Conservation (phyloP, 2,329 filamentous ascomycete species). For the Colletotrichum lupini region DNA sequence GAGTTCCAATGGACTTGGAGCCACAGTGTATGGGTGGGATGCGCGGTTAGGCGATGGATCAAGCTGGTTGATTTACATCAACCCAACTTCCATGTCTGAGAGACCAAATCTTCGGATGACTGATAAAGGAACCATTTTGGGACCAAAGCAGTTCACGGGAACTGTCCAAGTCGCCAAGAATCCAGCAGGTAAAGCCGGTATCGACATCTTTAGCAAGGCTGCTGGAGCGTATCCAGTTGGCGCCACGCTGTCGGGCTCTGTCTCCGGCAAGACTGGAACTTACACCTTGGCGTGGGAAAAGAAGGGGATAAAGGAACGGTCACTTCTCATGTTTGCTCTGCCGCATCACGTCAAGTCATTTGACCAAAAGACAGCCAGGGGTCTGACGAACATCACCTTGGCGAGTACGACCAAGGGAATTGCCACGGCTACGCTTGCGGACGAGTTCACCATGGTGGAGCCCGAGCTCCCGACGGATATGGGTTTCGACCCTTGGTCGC, state of each 20-base stretch:
- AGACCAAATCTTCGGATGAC: constrained; percentile 44
- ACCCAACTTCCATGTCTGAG: constrained; percentile 63
- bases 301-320: constrained; percentile 63
- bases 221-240: constrained; percentile 75
- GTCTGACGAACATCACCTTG: constrained; percentile 64
- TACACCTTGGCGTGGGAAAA: constrained; percentile 77
- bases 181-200: constrained; percentile 59
- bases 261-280: constrained; percentile 64
- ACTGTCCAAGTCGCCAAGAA: constrained; percentile 84
- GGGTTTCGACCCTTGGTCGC: constrained; percentile 60
- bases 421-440: constrained; percentile 74
- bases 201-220: constrained; percentile 74
- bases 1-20: constrained; percentile 35
- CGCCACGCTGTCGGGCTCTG: constrained; percentile 69
- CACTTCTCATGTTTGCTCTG: constrained; percentile 80
- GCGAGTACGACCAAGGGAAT: constrained; percentile 83
- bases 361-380: constrained; percentile 59
- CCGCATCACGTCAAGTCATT: constrained; percentile 82
- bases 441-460: constrained; percentile 79
- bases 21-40: constrained; percentile 65
- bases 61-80: constrained; percentile 49
- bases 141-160: constrained; percentile 66
- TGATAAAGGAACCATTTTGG: neutral
- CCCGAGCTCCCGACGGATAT: constrained; percentile 72
- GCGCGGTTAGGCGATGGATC: constrained; percentile 41